Conservation (phyloP, 768 basidiomycete species). For the Lepiota venenata region DNA sequence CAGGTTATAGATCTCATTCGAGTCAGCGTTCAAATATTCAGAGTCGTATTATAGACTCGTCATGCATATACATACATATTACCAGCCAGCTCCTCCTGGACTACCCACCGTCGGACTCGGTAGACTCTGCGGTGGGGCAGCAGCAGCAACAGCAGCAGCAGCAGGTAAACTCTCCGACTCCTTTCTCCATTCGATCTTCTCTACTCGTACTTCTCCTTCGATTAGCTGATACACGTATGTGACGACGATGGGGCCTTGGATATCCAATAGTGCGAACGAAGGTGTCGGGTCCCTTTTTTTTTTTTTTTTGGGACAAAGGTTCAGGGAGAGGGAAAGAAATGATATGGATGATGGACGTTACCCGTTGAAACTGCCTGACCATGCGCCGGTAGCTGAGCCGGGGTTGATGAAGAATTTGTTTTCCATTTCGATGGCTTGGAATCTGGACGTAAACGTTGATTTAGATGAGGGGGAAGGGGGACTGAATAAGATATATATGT, state of each 20-base stretch:
- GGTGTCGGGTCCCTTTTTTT: constrained; percentile 88
- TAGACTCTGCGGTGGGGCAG: constrained; percentile 50
- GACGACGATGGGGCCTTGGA: constrained; percentile 94
- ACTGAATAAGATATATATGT: background rate
- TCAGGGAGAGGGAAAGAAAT: too few relatives aligned
- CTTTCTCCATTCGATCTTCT: constrained; percentile 84
- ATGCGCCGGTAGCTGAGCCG: constrained; percentile 93
- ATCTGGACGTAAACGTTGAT: constrained; percentile 47
- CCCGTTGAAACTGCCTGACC: constrained; percentile 76
- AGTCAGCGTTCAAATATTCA: too few relatives aligned
- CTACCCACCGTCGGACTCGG: constrained; percentile 27
- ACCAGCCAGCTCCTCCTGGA: constrained; percentile 2
- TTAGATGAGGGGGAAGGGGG: background rate
- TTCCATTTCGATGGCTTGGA: constrained; percentile 92
- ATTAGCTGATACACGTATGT: constrained; percentile 97
- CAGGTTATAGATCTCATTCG: too few relatives aligned
- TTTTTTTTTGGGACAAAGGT: too few relatives aligned
- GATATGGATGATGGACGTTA: too few relatives aligned
- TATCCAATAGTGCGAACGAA: constrained; percentile 96
- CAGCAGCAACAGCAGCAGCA: constrained; percentile 30
- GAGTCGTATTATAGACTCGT: too few relatives aligned
- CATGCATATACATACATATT: background rate
- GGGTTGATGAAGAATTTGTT: constrained; percentile 95
- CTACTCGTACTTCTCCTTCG: constrained; percentile 90
- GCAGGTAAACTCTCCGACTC: constrained; percentile 36